These are phyloP conservation scores for Porphyrellus cyaneotinctus DNA, from an alignment of 768 basidiomycete genomes.

Conservation along the genomic window DNA sequence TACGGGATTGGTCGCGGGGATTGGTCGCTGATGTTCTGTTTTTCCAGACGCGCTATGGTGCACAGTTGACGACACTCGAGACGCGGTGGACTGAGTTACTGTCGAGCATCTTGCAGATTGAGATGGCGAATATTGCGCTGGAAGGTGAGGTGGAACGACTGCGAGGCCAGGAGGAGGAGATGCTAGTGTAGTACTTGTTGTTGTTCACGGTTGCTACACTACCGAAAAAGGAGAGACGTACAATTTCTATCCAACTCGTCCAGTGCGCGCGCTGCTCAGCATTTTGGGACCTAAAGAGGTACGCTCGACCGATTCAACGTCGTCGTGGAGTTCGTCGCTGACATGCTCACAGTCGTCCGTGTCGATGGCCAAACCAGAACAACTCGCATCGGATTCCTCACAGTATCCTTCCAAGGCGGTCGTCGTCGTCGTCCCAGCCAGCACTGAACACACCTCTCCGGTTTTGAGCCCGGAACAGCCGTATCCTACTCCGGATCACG, in stretches of 20 bases:
- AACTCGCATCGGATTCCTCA: constrained; percentile 23
- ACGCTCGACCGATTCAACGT: too few relatives aligned
- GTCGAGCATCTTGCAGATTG: constrained; percentile 86
- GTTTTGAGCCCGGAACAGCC: constrained; percentile 9
- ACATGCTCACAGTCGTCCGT: constrained; percentile 42
- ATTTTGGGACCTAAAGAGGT: not conserved
- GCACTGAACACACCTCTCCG: constrained; percentile 20
- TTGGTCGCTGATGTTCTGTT: not conserved
- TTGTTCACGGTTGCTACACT: not conserved
- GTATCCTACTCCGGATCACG: constrained; percentile 19
- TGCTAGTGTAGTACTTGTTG: constrained; percentile 31
- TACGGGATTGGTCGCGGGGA: not conserved
- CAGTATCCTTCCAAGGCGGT: too few relatives aligned
- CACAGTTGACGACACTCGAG: constrained; percentile 77
- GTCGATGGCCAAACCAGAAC: constrained; percentile 67
- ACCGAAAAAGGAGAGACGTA: constrained; percentile 27
- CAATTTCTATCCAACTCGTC: constrained; percentile 14
- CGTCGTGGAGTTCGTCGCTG: not conserved
- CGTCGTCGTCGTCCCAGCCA: too few relatives aligned
- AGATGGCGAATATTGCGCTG: constrained; percentile 89
- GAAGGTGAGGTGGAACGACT: constrained; percentile 73
- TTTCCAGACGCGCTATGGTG: constrained; percentile 67
- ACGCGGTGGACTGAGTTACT: constrained; percentile 91
- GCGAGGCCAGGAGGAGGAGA: constrained; percentile 56
- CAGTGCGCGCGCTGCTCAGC: not conserved